Evolutionary conservation across 192 early-diverging fungal species (phyloP).

Genomic region (Umbelopsis ramanniana): DNA sequence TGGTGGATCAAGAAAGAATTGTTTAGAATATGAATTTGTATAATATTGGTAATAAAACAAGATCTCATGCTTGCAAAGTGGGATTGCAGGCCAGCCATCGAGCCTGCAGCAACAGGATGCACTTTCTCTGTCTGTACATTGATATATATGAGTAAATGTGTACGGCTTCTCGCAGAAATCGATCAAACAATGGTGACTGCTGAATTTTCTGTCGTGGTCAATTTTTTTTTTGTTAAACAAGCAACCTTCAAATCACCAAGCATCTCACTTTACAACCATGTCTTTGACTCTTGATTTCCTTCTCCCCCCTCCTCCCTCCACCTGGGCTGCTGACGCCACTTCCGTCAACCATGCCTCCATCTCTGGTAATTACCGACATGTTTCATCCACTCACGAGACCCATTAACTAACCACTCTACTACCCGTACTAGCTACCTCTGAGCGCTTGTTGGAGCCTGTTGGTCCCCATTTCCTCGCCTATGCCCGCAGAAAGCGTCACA

Average conservation of each 20-base stretch:
- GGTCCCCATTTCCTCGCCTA: slow-evolving; percentile 64
- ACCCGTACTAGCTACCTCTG: slow-evolving; percentile 27
- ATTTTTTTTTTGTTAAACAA: slow-evolving; percentile 20
- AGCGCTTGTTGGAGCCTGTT: slow-evolving; percentile 56
- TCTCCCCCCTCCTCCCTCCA: slow-evolving; percentile 73
- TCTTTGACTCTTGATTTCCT: slow-evolving; percentile 59
- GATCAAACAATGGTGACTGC: no score
- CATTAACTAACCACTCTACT: not conserved
- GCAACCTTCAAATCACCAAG: slow-evolving; percentile 6
- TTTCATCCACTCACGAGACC: not conserved
- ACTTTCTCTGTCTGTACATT: no score
- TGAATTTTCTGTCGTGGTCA: not conserved
- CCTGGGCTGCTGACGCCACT: slow-evolving; percentile 59
- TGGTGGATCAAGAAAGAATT: slow-evolving; percentile 16
- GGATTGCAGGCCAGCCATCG: no score
- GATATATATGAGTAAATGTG: no score
- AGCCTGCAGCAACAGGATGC: no score
- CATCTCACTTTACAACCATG: slow-evolving; percentile 33
- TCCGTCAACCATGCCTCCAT: slow-evolving; percentile 47
- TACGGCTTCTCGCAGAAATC: no score
- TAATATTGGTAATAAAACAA: not conserved
- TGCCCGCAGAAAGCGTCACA: slow-evolving; percentile 62
- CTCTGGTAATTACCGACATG: slow-evolving; percentile 30
- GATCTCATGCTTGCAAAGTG: no score
- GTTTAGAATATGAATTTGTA: slow-evolving; percentile 18